Conservation (phyloP, 2,329 filamentous ascomycete species). For the Lachnellula hyalina region DNA sequence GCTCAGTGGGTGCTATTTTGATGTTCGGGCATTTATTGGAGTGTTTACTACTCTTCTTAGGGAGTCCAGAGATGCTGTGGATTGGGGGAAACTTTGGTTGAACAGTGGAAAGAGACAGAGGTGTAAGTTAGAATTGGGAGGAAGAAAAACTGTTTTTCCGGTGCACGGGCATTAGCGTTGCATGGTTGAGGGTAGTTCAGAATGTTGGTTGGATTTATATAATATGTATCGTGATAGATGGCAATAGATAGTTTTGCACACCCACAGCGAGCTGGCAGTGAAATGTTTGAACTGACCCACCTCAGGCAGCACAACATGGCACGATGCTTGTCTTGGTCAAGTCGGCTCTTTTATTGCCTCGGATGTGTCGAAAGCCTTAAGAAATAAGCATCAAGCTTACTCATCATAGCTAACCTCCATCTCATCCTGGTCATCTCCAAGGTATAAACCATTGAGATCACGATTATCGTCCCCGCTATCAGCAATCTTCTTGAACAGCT, state of each 20-base stretch:
- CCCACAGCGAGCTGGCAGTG: not conserved
- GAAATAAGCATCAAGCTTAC: not conserved
- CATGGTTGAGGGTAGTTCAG: no score
- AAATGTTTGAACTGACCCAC: not conserved
- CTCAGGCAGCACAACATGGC: not conserved
- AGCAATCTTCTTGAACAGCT: slow-evolving; percentile 35
- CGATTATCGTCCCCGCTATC: slow-evolving; percentile 18
- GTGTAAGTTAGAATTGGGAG: not conserved
- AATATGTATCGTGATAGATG: not conserved
- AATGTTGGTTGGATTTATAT: not conserved
- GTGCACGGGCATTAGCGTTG: no score
- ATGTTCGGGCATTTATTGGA: slow-evolving; percentile 38
- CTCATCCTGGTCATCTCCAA: slow-evolving; percentile 7
- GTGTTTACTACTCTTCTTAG: slow-evolving; percentile 23
- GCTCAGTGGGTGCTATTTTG: slow-evolving; percentile 36
- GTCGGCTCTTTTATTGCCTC: not conserved
- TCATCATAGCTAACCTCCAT: not conserved
- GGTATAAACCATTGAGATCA: slow-evolving; percentile 13
- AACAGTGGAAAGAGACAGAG: not conserved
- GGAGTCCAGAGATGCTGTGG: no score
- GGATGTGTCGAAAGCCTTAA: not conserved
- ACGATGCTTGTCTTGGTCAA: not conserved
- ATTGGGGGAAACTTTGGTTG: no score
- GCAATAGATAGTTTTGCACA: not conserved
- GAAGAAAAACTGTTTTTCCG: not conserved